Conservation (phyloP, 306 rosid species). For the Vigna nakashimae region DNA sequence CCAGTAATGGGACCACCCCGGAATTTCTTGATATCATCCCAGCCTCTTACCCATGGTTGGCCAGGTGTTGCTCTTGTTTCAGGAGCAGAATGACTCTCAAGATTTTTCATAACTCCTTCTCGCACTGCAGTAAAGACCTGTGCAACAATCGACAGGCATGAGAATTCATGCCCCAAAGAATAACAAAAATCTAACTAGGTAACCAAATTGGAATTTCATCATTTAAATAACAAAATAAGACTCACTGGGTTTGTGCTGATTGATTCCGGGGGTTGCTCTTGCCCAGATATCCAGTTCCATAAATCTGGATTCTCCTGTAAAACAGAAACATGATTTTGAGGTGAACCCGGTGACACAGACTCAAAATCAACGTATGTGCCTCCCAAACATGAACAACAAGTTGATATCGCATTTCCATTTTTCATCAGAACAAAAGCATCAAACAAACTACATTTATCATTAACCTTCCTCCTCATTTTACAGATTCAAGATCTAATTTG, state of each 20-base stretch:
- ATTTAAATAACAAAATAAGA: slow-evolving; percentile 36
- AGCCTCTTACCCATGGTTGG: slow-evolving; percentile 91
- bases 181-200: neutral
- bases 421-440: slow-evolving; percentile 33
- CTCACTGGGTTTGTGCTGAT: slow-evolving; percentile 76
- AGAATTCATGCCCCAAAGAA: slow-evolving; percentile 31
- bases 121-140: slow-evolving; percentile 78
- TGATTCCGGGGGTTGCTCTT: slow-evolving; percentile 80
- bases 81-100: slow-evolving; percentile 67
- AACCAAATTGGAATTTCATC: slow-evolving; percentile 24
- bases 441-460: neutral
- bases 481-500: slow-evolving; percentile 7
- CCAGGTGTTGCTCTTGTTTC: slow-evolving; percentile 85
- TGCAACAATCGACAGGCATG: slow-evolving; percentile 36
- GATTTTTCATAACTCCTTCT: slow-evolving; percentile 63
- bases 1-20: slow-evolving; percentile 70
- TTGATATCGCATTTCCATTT: slow-evolving; percentile 16
- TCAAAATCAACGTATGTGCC: neutral
- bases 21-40: slow-evolving; percentile 87
- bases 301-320: slow-evolving; percentile 90
- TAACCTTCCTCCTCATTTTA: slow-evolving; percentile 20
- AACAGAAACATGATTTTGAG: slow-evolving; percentile 35
- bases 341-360: neutral
- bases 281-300: slow-evolving; percentile 92
- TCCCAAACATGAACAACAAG: slow-evolving; percentile 1